Evolutionary conservation across 331 rosid species (phyloP), one percentile per base, ranked within the genome.

Genomic region (Malus hybrid): DNA sequence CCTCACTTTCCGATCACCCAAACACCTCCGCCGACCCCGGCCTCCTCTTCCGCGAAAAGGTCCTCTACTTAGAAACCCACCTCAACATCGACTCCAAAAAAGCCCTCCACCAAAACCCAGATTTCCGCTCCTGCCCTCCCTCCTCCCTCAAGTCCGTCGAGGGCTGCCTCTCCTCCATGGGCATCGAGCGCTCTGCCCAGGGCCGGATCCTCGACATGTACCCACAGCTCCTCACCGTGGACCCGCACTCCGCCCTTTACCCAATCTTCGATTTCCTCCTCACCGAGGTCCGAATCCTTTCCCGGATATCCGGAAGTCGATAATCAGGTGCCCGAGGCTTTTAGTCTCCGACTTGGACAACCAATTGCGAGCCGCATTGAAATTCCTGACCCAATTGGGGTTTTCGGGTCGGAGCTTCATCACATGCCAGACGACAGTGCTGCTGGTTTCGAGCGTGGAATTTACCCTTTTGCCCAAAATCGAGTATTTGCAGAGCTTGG

Each of bases 121-220:
- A 71, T 26, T 82, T 90, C 33, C 93, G 94, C 1, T 80, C 90
- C 19, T 34, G 84, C 32, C 79, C 91, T 6, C 79, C 89, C 57
- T 79, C 84, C 19, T 39, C 86, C 75, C 66, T 93, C 73, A 74
- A 83, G 77, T 88, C 93, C 19, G 90, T 89, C 4, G 88, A 83
- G 58, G 61, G 64, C 26, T 93, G 93, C 78, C 90, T 93, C 72
- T 84, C 81, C 65, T 89, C 93, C 12, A 83, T 93, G 77, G 97
- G 98, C 13, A 77, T 91, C 44, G 81, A 74, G 15, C 92, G 82
- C 73, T 71, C 89, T 33, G 76, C 83, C 58, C 46, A 86, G 66
- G 91, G 93, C 28, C 89, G 96, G 13, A 85, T 93, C 79, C 97
- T 93, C 72, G 96, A 93, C 81, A 88, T 93, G 94, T 62, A 75